These are phyloP conservation scores for Casuarina glauca DNA, from an alignment of 306 rosid genomes.

Conservation along the genomic window DNA sequence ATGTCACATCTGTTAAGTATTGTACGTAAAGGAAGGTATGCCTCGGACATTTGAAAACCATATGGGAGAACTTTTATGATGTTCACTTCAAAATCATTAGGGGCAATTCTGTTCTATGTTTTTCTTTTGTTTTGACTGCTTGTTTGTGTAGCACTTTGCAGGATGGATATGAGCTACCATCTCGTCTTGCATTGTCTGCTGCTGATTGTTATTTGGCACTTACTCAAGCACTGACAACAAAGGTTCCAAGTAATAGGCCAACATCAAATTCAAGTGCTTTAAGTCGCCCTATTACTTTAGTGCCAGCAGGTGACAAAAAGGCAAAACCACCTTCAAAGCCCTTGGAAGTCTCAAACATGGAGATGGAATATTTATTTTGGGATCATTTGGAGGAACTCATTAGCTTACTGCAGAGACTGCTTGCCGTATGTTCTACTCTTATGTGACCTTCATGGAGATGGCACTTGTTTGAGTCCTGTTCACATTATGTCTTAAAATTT, in stretches of 20 bases:
- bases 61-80: neutral
- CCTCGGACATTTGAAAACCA: neutral
- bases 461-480: conserved; percentile 6
- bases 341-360: conserved; percentile 35
- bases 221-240: conserved; percentile 58
- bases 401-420: conserved; percentile 61
- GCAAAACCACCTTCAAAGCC: conserved; percentile 43
- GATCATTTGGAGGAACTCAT: conserved; percentile 64
- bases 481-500: conserved; percentile 11
- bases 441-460: neutral
- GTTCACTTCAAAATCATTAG: neutral
- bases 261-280: conserved; percentile 40
- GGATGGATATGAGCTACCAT: conserved; percentile 88
- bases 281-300: conserved; percentile 38
- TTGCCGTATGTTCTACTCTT: conserved; percentile 59
- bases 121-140: conserved; percentile 9
- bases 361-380: conserved; percentile 60
- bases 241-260: conserved; percentile 39
- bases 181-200: conserved; percentile 85
- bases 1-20: conserved; percentile 48
- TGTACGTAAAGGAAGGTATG: conserved; percentile 70
- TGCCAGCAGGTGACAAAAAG: conserved; percentile 42
- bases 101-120: neutral
- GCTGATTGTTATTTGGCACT: conserved; percentile 79
- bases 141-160: conserved; percentile 58